A percentile compares a stretch with the other conserved stretches of the same genome.
These are phyloP conservation scores for Tetraselmis chui DNA, from an alignment of 139 green algal species.

Conservation along the genomic window DNA sequence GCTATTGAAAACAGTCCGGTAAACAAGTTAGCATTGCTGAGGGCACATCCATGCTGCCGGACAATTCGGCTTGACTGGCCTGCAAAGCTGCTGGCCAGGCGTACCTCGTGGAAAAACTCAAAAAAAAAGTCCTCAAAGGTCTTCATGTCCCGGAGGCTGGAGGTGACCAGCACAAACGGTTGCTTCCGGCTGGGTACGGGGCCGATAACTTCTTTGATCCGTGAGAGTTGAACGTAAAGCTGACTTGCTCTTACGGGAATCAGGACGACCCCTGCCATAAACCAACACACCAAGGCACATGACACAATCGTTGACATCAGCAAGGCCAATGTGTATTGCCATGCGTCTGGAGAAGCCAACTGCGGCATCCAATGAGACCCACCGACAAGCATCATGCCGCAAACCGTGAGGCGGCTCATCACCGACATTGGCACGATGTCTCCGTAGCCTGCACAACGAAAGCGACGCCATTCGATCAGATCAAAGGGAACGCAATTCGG, in stretches of 20 bases:
- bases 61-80: no score
- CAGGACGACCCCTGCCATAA: slow-evolving; percentile 50
- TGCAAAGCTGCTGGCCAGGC: no score
- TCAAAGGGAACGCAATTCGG: no score
- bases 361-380: no score
- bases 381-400: slow-evolving; percentile 61
- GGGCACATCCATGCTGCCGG: no score
- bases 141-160: slow-evolving; percentile 54
- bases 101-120: slow-evolving; percentile 47
- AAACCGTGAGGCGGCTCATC: slow-evolving; percentile 48
- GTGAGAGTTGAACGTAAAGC: slow-evolving; percentile 55
- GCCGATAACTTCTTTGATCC: neutral
- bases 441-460: slow-evolving; percentile 36
- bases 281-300: no score
- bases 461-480: no score
- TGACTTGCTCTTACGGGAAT: slow-evolving; percentile 64
- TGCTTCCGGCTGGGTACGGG: neutral
- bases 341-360: no score
- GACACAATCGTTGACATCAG: no score
- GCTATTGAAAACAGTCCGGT: no score
- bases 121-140: slow-evolving; percentile 68
- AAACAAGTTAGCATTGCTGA: no score
- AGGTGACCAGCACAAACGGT: slow-evolving; percentile 56
- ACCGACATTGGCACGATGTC: slow-evolving; percentile 47
- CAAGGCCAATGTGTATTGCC: no score